phyloP scores from a whole-genome alignment of 805 yeast genomes.

The Saccharomycopsis fodiens region DNA sequence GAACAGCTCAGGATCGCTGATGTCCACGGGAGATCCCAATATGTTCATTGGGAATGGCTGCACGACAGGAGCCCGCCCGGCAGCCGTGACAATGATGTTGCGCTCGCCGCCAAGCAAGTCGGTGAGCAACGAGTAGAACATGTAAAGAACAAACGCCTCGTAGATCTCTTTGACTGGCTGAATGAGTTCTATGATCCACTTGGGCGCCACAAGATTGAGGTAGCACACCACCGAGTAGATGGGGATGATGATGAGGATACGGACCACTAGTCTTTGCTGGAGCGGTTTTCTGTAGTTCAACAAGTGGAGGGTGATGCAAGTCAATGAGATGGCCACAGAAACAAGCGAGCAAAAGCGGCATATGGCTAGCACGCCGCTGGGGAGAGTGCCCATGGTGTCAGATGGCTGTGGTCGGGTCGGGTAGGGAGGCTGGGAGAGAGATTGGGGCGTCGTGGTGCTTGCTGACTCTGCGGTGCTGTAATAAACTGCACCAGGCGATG shows the following conservation, averaged over 20 bases:
- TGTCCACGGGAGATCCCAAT: conserved; percentile 56
- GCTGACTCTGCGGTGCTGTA: no score
- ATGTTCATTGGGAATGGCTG: conserved; percentile 54
- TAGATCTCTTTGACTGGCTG: conserved; percentile 84
- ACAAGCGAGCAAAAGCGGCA: conserved; percentile 11
- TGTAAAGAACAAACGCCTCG: conserved; percentile 93
- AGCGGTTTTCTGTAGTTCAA: conserved; percentile 79
- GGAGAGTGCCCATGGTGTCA: neutral
- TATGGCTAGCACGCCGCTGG: conserved; percentile 1
- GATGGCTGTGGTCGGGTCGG: neutral
- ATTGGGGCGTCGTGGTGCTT: no score
- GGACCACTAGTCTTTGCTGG: conserved; percentile 76
- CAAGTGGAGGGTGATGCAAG: conserved; percentile 46
- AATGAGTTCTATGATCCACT: conserved; percentile 34
- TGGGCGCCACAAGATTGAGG: conserved; percentile 42
- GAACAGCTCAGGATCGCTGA: conserved; percentile 79
- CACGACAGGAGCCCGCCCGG: conserved; percentile 62
- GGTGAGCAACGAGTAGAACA: conserved; percentile 79
- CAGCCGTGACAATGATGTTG: conserved; percentile 60
- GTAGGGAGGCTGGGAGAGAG: neutral
- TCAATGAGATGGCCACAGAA: conserved; percentile 13
- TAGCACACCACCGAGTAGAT: conserved; percentile 70
- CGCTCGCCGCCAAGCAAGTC: conserved; percentile 89
- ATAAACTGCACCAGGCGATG: no score
- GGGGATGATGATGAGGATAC: conserved; percentile 80